Evolutionary conservation across 352 stramenopile genomes (phyloP), one percentile per base, ranked within the genome.

Genomic region (Phytophthora pini): DNA sequence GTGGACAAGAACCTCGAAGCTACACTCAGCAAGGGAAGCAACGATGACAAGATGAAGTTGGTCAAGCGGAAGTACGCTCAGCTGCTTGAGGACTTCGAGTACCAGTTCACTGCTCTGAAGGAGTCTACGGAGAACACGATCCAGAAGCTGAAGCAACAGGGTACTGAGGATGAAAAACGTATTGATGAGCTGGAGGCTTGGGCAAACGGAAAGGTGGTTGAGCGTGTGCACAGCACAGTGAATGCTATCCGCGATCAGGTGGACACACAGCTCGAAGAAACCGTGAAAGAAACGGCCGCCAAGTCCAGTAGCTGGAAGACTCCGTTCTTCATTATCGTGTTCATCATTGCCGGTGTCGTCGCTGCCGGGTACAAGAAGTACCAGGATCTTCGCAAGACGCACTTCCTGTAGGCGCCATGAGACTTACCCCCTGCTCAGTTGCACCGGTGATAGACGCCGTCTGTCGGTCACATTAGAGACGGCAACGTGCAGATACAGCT

Each of bases 291-390:
- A 65, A 89, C 80, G 39, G 79, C 82, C n/a, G 78, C 82, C 62
- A 88, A 90, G 43, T 85, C 82, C 22, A 76, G 73, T 40, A 82
- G 87, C 61, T 95, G 87, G 87, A 93, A 94, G 74, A 88, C 74
- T 20, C 87, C 87, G 36, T 95, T 95, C 70, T 82, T 94, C 61
- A 54, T 94, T 56, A 74, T 95, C 54, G 57, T 95, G 58, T 53
- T 93, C 56, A 76, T 89, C 55, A 70, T 94, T 44, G 80, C 72
- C 22, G 85, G 69, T 7, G 29, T 91, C 55, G 70, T 79, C 5
- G 82, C 77, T n/a, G 74, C 58, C 13, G 82, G 70, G 22, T 95
- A 94, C 78, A 93, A 93, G 68, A 95, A 95, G 77, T 95, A 95
- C 78, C 85, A 95, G 65, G 83, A 94, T 56, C 67, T 95, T 61